Base-by-base conservation (phyloP, 192 early-diverging fungal species). In the Coemansia sp. region DNA sequence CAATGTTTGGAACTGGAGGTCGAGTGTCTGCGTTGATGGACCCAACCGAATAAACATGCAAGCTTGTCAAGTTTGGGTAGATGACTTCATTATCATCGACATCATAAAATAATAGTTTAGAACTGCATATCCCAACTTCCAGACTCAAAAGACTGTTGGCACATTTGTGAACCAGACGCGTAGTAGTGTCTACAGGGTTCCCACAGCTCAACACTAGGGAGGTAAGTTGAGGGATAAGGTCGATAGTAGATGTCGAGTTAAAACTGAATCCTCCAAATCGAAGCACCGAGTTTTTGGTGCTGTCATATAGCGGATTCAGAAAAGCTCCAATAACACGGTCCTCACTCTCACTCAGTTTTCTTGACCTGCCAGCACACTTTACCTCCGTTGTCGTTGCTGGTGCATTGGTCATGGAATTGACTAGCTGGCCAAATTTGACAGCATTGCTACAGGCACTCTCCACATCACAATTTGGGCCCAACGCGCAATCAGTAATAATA, bases 31-130 rank as follows among this genome's bases (percentile, higher is more conserved):
- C 15, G 20, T 43, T 29, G 43, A 12, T 46, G 5, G 15, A 4
- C 13, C 41, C 9, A 36, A 9, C 5, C 7, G 12, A 29, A 13
- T 24, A n/a, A n/a, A 65, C 18, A 6, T 22, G 36, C 61, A 65
- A 36, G 24, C 29, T 43, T 22, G 20, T n/a, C 63, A 65, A 16
- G 29, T 65, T 65, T 7, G 63, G 16, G 38, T 65, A 65, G 5
- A 54, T 3, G 9, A 54, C 51, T 24, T 1, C 7, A 1, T 54
- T 54, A 3, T 20, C 51, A 4, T 24, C 24, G 5, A 20, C 4
- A 24, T 54, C n/a, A 54, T 54, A 54, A 16, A 54, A 54, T 3
- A 54, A 24, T 10, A 5, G 9, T 10, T 24, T 54, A 20, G 22
- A 10, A 10, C 20, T 20, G 20, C 22, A 16, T 5, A 24, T 5